These are phyloP conservation scores for Blakeslea trispora DNA, from an alignment of 371 early-diverging fungal genomes.

Conservation along the genomic window DNA sequence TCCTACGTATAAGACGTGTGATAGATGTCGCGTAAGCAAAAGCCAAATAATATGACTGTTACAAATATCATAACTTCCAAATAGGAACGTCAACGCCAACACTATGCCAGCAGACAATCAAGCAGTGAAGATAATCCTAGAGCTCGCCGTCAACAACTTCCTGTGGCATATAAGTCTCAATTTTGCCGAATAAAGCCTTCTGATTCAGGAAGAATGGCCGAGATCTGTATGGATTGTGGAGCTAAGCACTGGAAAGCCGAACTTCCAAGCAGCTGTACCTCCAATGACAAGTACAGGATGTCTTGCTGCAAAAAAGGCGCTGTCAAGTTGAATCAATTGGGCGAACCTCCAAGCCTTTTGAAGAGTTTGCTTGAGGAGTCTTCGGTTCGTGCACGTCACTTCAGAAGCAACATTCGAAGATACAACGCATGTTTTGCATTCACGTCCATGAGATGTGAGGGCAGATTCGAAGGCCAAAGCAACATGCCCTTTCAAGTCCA, in stretches of 20 bases:
- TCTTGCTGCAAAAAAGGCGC: neutral
- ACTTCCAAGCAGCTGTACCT: neutral
- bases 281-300: neutral
- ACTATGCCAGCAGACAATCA: too few species aligned
- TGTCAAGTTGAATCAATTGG: neutral
- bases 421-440: slow-evolving; percentile 7
- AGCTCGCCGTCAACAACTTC: too few species aligned
- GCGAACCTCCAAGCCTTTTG: slow-evolving; percentile 3
- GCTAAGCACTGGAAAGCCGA: slow-evolving; percentile 8
- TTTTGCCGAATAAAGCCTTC: too few species aligned
- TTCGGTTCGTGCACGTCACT: neutral
- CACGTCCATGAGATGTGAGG: slow-evolving; percentile 1
- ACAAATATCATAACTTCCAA: too few species aligned
- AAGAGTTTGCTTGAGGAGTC: neutral
- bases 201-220: neutral
- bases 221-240: slow-evolving; percentile 4
- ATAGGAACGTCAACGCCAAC: too few species aligned
- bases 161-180: too few species aligned
- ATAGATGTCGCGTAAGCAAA: too few species aligned
- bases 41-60: too few species aligned
- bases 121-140: too few species aligned
- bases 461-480: neutral
- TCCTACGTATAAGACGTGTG: too few species aligned
- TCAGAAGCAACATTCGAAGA: neutral
- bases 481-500: slow-evolving; percentile 8